Percentiles rank a stretch among this genome's conserved stretches.
phyloP scores from a whole-genome alignment of 441 rosid species.

The Dalechampia spathulata region DNA sequence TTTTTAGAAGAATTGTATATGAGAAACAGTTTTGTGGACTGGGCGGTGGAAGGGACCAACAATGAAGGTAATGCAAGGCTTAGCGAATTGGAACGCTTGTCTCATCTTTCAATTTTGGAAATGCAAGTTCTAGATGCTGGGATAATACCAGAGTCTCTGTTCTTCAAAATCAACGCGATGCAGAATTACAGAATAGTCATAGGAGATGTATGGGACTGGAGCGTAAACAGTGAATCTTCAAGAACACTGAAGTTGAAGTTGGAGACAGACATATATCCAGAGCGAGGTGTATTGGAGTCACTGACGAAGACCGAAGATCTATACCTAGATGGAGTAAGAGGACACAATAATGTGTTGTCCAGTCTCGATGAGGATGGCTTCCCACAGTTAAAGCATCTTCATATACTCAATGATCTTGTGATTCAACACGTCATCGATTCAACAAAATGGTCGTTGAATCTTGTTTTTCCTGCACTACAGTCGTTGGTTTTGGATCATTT shows the following conservation, averaged over 20 bases:
- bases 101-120: background rate
- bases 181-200: background rate
- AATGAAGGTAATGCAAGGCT: constrained; percentile 3
- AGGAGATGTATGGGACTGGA: background rate
- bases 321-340: background rate
- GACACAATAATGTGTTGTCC: background rate
- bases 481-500: background rate
- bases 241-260: background rate
- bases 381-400: constrained; percentile 13
- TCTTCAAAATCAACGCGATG: background rate
- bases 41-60: constrained; percentile 14
- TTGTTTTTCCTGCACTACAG: constrained; percentile 3
- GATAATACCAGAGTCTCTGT: background rate
- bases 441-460: background rate
- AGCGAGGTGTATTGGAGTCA: background rate
- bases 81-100: background rate
- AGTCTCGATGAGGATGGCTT: constrained; percentile 12
- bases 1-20: constrained; percentile 18
- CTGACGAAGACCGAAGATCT: background rate
- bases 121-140: background rate
- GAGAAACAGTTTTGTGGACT: background rate
- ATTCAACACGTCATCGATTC: constrained; percentile 5
- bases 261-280: background rate
- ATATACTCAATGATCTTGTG: background rate
- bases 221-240: background rate